Base-by-base conservation (phyloP, 192 early-diverging fungal genomes). In the Hyaloraphidium curvatum region DNA sequence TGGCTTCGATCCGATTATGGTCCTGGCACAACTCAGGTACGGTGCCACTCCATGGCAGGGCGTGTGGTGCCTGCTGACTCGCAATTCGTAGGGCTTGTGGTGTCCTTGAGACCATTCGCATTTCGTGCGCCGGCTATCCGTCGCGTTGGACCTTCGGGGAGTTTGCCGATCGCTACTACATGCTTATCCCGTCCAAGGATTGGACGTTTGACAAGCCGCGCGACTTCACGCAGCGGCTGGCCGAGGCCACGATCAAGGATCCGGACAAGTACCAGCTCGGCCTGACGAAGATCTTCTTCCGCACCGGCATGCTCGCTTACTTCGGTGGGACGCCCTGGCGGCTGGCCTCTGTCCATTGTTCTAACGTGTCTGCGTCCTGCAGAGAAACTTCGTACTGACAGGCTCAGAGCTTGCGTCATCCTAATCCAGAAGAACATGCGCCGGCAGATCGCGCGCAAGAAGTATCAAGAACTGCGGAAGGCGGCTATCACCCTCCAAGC, bases 51-150 rank as follows among this genome's bases (percentile, higher is more conserved):
- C n/a, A 11, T 37, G 9, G 9, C 33, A 11, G 33, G 7, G 7
- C n/a, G 33, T 37, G 9, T 37, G 33, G 7, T 37, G 33, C n/a
- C 33, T 37, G 7, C 9, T 37, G 33, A 7, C 7, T 37, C n/a
- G 9, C 33, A 7, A 11, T n/a, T 11, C 25, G 7, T 25, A 48
- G 43, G 50, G 95, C 95, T 22, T 98, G 95, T 67, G 95, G 95
- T 78, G 95, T 98, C 26, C 65, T 98, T 9, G 95, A 98, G 72
- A 98, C 95, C 5, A 98, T 98, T 66, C 83, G 91, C 30, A 98
- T 98, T 70, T 86, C 82, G 62, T 92, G 89, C 61, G 92, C 92
- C 2, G 95, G 95, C 27, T 98, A 98, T 61, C 95, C 95, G 3
- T 84, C 84, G 21, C 76, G 88, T 23, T 82, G 81, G 67, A 72